Evolutionary conservation across 2,329 filamentous ascomycete genomes (phyloP).

Genomic region (Claviceps pusilla): DNA sequence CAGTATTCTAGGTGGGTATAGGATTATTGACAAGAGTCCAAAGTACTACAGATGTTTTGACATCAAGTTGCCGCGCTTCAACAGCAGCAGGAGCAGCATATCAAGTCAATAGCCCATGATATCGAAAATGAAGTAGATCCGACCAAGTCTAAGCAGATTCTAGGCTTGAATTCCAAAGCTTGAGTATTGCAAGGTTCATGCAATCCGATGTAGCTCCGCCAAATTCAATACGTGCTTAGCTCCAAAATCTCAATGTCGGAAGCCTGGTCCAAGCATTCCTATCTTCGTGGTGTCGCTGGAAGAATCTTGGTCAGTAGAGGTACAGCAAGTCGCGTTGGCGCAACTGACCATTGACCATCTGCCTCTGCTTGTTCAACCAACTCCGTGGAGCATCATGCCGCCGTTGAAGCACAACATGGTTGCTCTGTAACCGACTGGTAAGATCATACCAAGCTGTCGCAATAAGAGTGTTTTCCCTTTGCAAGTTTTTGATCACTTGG

Average conservation of each 20-base stretch:
- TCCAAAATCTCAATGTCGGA: not conserved
- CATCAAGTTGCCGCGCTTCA: not conserved
- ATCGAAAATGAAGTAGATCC: not conserved
- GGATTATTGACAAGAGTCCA: not conserved
- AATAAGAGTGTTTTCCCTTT: constrained; percentile 65
- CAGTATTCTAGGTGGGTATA: constrained; percentile 1
- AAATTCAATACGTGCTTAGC: no score
- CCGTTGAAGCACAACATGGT: constrained; percentile 63
- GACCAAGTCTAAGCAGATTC: not conserved
- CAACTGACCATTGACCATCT: constrained; percentile 48
- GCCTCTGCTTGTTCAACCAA: constrained; percentile 73
- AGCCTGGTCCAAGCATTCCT: constrained; percentile 22
- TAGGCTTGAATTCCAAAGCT: not conserved
- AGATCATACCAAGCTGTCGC: constrained; percentile 79
- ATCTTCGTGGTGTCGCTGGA: constrained; percentile 32
- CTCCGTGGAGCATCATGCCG: constrained; percentile 61
- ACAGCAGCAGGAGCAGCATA: not conserved
- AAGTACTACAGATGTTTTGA: not conserved
- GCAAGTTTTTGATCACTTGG: constrained; percentile 50
- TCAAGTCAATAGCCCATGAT: not conserved
- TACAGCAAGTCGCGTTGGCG: constrained; percentile 27
- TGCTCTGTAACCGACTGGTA: constrained; percentile 63
- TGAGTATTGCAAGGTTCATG: not conserved
- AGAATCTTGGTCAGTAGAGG: constrained; percentile 25
- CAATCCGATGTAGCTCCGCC: not conserved